Percentiles rank a stretch among this genome's conserved stretches.
Evolutionary conservation across 305 asterid species (phyloP).

Genomic region (Solanum hybrid): DNA sequence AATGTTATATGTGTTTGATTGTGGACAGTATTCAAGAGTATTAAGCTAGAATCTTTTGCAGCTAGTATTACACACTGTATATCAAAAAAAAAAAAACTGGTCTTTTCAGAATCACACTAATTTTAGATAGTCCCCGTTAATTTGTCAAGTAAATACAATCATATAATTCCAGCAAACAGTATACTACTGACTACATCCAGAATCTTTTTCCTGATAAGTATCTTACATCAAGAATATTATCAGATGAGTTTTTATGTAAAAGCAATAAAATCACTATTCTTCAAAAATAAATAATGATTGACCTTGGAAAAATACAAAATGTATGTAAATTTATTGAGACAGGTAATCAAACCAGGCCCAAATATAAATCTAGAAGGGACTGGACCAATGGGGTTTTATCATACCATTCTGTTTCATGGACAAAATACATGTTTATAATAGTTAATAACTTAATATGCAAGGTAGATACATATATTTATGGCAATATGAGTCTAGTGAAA

Average conservation of each 20-base stretch:
- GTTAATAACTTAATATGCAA: not conserved
- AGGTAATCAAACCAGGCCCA: not conserved
- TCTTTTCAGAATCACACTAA: not conserved
- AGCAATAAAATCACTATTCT: not conserved
- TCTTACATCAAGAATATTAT: not conserved
- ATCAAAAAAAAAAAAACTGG: not conserved
- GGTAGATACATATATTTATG: not conserved
- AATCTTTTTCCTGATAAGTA: not conserved
- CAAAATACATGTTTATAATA: not conserved
- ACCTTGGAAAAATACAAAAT: not conserved
- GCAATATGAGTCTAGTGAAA: not conserved
- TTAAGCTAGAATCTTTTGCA: not conserved
- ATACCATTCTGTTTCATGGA: not conserved
- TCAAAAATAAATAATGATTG: not conserved
- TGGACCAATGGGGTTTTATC: not conserved
- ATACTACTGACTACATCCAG: not conserved
- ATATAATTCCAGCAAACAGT: not conserved
- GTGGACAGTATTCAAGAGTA: not conserved
- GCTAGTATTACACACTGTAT: not conserved
- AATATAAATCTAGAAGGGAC: not conserved
- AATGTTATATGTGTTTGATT: not conserved
- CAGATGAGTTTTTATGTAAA: not conserved
- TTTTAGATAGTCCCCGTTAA: not conserved
- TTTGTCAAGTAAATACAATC: not conserved
- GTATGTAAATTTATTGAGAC: not conserved